These are phyloP conservation scores for Coniferiporia sulphurascens DNA, from an alignment of 1,284 basidiomycete genomes.

Conservation along the genomic window DNA sequence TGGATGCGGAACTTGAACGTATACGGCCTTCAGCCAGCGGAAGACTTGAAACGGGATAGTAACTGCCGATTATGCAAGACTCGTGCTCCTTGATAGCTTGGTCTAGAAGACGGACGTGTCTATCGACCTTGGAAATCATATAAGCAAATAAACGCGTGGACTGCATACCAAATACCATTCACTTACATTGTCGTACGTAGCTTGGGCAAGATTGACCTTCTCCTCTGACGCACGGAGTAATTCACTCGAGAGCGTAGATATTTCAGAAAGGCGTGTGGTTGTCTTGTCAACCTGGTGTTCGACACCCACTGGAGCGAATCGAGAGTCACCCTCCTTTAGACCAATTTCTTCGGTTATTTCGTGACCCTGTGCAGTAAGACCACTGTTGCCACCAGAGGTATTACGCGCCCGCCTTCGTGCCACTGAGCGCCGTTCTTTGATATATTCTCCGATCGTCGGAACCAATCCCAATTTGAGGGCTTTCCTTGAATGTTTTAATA, in stretches of 20 bases:
- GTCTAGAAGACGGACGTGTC: constrained; percentile 68
- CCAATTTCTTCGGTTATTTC: not conserved
- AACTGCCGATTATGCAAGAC: not conserved
- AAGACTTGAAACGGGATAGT: not conserved
- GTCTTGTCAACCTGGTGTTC: not conserved
- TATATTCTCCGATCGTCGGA: not conserved
- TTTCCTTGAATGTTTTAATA: not conserved
- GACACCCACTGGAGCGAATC: not conserved
- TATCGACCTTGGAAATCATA: constrained; percentile 45
- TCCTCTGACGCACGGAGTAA: constrained; percentile 60
- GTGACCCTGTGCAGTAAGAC: not conserved
- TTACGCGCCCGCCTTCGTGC: not conserved
- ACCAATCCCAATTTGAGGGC: not conserved
- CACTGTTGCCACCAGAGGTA: not conserved
- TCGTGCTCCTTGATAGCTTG: constrained; percentile 66
- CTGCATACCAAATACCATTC: constrained; percentile 1
- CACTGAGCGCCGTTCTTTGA: not conserved
- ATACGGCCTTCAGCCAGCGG: not conserved
- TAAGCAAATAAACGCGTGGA: not conserved
- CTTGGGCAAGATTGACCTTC: constrained; percentile 67
- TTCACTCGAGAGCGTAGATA: constrained; percentile 44
- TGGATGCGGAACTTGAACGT: not conserved
- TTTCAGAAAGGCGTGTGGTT: not conserved
- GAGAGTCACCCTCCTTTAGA: not conserved
- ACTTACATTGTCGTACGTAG: constrained; percentile 61